These are phyloP conservation scores for Orbilia brochopaga DNA, from an alignment of 2,329 filamentous ascomycete species.

Conservation along the genomic window DNA sequence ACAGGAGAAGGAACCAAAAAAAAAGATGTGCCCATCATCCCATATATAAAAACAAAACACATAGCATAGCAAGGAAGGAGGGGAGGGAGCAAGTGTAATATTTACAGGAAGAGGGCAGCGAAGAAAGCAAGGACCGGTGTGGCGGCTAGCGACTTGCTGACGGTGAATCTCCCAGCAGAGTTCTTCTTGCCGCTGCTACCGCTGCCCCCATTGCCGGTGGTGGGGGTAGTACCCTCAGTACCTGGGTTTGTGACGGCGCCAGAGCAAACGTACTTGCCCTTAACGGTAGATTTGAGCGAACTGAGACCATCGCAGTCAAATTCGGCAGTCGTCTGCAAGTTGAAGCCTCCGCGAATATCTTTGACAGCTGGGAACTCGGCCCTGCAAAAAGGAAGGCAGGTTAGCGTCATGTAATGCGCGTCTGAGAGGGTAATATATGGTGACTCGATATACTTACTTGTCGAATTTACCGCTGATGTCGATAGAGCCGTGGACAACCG, in stretches of 20 bases:
- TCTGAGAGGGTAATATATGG: not conserved
- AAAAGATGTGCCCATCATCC: constrained; percentile 42
- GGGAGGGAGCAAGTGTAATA: constrained; percentile 38
- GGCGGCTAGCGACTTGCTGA: constrained; percentile 51
- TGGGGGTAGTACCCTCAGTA: constrained; percentile 41
- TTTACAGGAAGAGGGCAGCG: constrained; percentile 54
- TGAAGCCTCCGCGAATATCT: constrained; percentile 74
- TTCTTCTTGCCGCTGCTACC: constrained; percentile 56
- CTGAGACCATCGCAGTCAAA: constrained; percentile 66
- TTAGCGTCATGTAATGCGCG: constrained; percentile 55
- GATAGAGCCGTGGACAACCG: constrained; percentile 77
- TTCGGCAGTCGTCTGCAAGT: constrained; percentile 69
- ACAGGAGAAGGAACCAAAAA: constrained; percentile 18
- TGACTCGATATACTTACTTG: constrained; percentile 66
- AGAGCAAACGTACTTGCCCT: constrained; percentile 51
- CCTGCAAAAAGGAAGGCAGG: constrained; percentile 60
- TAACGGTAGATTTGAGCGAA: constrained; percentile 58
- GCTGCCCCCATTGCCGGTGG: constrained; percentile 54
- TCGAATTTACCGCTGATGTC: constrained; percentile 84
- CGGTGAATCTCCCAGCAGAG: constrained; percentile 56
- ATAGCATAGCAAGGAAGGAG: constrained; percentile 48
- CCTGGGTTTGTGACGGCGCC: constrained; percentile 44
- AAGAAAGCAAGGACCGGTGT: constrained; percentile 59
- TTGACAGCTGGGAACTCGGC: constrained; percentile 71
- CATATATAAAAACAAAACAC: constrained; percentile 52